phyloP scores from a whole-genome alignment of 164 flowering plant species.

The Nymphaea thermarum region DNA sequence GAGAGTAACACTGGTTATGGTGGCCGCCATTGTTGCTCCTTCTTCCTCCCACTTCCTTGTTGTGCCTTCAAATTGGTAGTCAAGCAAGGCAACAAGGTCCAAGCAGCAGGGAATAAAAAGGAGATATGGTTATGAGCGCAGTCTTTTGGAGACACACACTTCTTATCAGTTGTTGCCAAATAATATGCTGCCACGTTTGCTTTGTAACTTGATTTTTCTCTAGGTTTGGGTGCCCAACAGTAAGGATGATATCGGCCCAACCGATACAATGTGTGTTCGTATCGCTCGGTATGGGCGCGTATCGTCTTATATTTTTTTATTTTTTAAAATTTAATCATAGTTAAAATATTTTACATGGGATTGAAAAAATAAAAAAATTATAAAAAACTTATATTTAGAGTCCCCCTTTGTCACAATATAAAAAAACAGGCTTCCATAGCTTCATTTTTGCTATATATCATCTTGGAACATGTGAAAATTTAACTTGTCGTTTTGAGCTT shows the following conservation, averaged over 20 bases:
- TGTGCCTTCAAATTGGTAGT: neutral
- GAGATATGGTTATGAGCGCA: neutral
- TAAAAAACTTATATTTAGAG: neutral
- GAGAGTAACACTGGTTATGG: slow-evolving; percentile 35
- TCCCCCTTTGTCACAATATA: too few relatives aligned
- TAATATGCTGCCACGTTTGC: slow-evolving; percentile 18
- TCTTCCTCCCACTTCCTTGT: neutral
- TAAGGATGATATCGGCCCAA: neutral
- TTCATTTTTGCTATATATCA: too few relatives aligned
- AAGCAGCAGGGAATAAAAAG: neutral
- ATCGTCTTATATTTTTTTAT: too few relatives aligned
- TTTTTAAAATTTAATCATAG: too few relatives aligned
- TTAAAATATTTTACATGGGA: neutral
- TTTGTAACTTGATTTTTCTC: neutral
- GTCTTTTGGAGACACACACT: slow-evolving; percentile 24
- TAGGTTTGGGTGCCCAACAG: neutral
- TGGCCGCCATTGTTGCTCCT: slow-evolving; percentile 31
- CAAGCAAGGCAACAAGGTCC: neutral
- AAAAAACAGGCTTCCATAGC: too few relatives aligned
- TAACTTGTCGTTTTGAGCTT: too few relatives aligned
- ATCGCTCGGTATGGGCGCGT: too few relatives aligned
- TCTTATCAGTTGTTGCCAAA: slow-evolving; percentile 37
- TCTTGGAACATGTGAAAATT: too few relatives aligned
- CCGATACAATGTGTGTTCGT: too few relatives aligned
- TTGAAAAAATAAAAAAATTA: neutral